Evolutionary conservation across 805 yeast genomes (phyloP), one percentile per base, ranked within the genome.

Genomic region (Kodamaea nitidulidarum): DNA sequence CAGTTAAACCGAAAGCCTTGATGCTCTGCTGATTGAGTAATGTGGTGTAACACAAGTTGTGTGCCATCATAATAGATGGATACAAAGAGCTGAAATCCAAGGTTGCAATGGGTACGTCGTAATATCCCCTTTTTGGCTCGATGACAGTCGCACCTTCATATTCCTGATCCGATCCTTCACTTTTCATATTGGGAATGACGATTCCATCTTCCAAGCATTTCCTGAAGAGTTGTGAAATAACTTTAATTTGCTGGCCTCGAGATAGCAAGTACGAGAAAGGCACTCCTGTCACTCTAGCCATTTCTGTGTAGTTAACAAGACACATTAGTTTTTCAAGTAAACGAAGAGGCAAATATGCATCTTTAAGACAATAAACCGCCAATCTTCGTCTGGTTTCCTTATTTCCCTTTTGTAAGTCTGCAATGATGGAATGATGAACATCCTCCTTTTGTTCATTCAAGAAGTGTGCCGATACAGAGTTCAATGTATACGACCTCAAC

Each of bases 121-220:
- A 95, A 61, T 88, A 95, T 1, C 98, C 99, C 59, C 97, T 78
- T 4, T 72, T 71, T 1, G 99, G 99, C 58, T 95, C 98, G 62
- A 93, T 93, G 49, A 93, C 99, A 0, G 98, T 93, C 4, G 99
- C 99, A 69, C 99, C 99, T 61, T 93, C 99, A 57, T 93, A 93
- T 56, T 88, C 98, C 58, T 95, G 98, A 43, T 78, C 71, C 7
- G 82, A 71, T 1, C 95, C 96, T 51, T 81, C 88, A 43, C 80
- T 76, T 50, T 76, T 81, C 78, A 91, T 72, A 54, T 93, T 91
- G 0, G 99, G 99, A 29, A 93, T 82, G 3, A 93, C 90, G 39
- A 91, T 78, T 48, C 84, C 88, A 42, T 85, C 81, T 49, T 87
- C 80, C 14, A 88, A 66, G 57, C 98, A 95, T 61, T 93, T 95